Evolutionary conservation across 1,284 basidiomycete species (phyloP).

Genomic region (Leccinum pachyderme): DNA sequence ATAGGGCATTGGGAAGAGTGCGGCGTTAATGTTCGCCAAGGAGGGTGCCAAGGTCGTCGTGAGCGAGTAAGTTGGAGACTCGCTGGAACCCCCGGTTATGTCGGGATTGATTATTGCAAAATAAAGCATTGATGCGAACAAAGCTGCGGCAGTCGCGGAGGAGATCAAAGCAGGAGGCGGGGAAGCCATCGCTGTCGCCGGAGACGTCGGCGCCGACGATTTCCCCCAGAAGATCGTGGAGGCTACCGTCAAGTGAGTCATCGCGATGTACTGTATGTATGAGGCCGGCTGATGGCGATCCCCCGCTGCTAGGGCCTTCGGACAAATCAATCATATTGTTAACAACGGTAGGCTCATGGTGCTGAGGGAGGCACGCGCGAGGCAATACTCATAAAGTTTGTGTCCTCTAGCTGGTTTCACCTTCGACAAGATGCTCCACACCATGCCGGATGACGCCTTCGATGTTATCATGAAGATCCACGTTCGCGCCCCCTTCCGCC

Average conservation of each 20-base stretch:
- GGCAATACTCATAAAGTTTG: constrained; percentile 2
- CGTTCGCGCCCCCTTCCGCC: constrained; percentile 65
- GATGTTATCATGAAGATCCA: constrained; percentile 83
- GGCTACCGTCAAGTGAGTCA: constrained; percentile 64
- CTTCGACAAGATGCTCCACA: constrained; percentile 86
- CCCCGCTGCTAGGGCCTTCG: constrained; percentile 55
- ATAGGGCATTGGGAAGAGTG: constrained; percentile 73
- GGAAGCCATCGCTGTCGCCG: constrained; percentile 67
- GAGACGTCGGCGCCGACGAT: constrained; percentile 78
- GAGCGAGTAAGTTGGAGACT: constrained; percentile 58
- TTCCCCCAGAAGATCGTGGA: constrained; percentile 79
- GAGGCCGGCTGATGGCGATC: constrained; percentile 2
- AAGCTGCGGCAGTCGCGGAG: constrained; percentile 62
- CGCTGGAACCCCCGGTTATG: not conserved
- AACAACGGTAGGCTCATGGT: constrained; percentile 64
- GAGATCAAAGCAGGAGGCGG: constrained; percentile 78
- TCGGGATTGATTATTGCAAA: constrained; percentile 5
- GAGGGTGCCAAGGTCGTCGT: constrained; percentile 87
- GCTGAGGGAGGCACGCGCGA: not conserved
- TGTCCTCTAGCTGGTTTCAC: constrained; percentile 71
- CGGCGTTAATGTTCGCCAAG: constrained; percentile 76
- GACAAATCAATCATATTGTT: constrained; percentile 83
- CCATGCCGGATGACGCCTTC: constrained; percentile 79
- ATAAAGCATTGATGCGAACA: constrained; percentile 63
- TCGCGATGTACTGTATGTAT: not conserved